Percentiles rank a stretch among this genome's conserved stretches.
phyloP scores from a whole-genome alignment of 179 eudicot genomes.

The Drosera spatulata region DNA sequence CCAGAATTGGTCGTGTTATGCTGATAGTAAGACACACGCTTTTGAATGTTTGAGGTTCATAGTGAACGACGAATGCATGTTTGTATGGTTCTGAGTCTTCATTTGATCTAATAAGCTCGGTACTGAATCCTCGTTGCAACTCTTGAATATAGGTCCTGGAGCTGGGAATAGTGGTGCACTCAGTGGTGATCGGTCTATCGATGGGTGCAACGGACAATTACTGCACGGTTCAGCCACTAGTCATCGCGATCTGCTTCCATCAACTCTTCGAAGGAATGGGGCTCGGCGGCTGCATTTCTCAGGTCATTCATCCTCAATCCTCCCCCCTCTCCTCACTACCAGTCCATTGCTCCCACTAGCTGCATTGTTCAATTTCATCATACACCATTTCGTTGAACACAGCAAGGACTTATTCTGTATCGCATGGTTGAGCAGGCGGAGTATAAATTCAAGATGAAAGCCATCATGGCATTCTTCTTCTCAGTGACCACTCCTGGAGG shows the following conservation, averaged over 20 bases:
- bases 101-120: no score
- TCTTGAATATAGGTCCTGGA: conserved; percentile 22
- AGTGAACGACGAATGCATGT: no score
- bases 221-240: conserved; percentile 26
- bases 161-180: conserved; percentile 33
- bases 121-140: no score
- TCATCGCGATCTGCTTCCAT: conserved; percentile 33
- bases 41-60: no score
- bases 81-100: no score
- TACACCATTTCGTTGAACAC: no score
- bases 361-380: no score
- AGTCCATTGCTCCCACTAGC: no score
- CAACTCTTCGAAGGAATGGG: conserved; percentile 44
- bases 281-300: conserved; percentile 37
- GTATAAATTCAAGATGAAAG: conserved; percentile 18
- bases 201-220: conserved; percentile 30
- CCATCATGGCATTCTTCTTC: conserved; percentile 33
- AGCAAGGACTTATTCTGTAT: no score
- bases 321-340: not conserved
- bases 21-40: no score
- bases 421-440: conserved; percentile 15
- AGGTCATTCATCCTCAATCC: conserved; percentile 7
- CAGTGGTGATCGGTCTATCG: conserved; percentile 34
- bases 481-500: conserved; percentile 29
- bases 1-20: no score